These are phyloP conservation scores for Parascedosporium putredinis DNA, from an alignment of 2,329 filamentous ascomycete species.

Conservation along the genomic window DNA sequence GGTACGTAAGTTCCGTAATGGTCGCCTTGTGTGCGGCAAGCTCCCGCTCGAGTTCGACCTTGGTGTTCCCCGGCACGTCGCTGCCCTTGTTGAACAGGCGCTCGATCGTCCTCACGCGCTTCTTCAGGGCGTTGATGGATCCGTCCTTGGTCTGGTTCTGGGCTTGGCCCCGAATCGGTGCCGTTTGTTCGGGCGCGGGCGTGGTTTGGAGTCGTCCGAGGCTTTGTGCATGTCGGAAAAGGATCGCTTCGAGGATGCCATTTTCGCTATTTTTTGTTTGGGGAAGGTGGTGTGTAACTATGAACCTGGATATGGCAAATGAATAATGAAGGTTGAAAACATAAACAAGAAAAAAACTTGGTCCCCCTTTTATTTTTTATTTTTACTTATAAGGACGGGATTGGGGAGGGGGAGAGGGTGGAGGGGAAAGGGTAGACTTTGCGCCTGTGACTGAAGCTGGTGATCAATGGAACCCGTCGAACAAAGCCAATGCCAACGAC, in stretches of 20 bases:
- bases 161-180: constrained; percentile 14
- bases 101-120: constrained; percentile 59
- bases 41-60: constrained; percentile 62
- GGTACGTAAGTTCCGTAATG: constrained; percentile 46
- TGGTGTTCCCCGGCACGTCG: constrained; percentile 56
- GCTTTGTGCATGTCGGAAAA: constrained; percentile 1
- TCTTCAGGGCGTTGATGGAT: constrained; percentile 54
- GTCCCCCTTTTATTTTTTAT: no score
- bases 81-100: constrained; percentile 51
- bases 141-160: constrained; percentile 33
- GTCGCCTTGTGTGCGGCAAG: constrained; percentile 56
- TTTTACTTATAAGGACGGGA: not conserved
- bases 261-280: no score
- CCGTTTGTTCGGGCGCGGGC: constrained; percentile 1
- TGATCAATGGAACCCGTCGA: no score
- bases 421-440: no score
- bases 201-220: constrained; percentile 24
- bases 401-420: not conserved
- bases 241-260: constrained; percentile 2
- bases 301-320: no score
- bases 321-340: no score
- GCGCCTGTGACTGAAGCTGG: no score
- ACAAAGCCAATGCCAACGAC: not conserved
- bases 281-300: no score
- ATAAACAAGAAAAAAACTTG: no score